A percentile compares a stretch with the other conserved stretches of the same genome.
These are phyloP conservation scores for Tetraselmis chui DNA, from an alignment of 139 green algal genomes.

Conservation along the genomic window DNA sequence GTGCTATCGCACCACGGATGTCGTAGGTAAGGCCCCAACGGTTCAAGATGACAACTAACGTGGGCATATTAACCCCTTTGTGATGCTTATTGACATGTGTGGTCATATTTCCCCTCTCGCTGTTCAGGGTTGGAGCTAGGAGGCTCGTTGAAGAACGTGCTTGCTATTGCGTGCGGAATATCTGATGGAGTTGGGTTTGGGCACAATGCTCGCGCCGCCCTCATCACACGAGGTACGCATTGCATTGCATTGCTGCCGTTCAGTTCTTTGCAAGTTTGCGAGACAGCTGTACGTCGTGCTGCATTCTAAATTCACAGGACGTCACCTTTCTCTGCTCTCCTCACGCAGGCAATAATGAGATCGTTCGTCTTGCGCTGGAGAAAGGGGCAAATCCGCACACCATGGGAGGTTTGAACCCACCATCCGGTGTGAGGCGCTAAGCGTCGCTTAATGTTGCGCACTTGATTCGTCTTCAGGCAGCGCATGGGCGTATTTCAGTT, in stretches of 20 bases:
- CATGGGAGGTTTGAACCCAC: slow-evolving; percentile 37
- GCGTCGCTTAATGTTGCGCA: no score
- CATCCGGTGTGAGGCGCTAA: neutral
- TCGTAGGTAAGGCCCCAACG: slow-evolving; percentile 17
- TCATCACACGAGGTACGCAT: slow-evolving; percentile 34
- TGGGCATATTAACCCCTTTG: neutral
- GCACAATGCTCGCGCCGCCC: slow-evolving; percentile 34
- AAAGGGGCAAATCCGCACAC: slow-evolving; percentile 74
- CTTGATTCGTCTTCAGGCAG: no score
- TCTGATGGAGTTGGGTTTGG: slow-evolving; percentile 54
- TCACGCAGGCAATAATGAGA: slow-evolving; percentile 63
- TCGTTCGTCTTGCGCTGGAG: slow-evolving; percentile 54
- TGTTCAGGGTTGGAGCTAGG: slow-evolving; percentile 45
- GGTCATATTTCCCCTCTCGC: no score
- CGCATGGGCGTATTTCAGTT: no score
- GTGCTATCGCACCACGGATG: slow-evolving; percentile 55
- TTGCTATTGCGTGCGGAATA: slow-evolving; percentile 60
- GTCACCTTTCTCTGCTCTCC: no score
- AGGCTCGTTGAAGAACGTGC: slow-evolving; percentile 60
- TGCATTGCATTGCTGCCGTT: no score
- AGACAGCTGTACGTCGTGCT: no score
- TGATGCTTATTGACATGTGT: no score
- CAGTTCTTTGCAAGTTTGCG: no score
- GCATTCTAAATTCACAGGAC: no score
- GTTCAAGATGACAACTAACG: neutral